Base-by-base conservation (phyloP, 768 basidiomycete genomes). In the Hypholoma fasciculare region DNA sequence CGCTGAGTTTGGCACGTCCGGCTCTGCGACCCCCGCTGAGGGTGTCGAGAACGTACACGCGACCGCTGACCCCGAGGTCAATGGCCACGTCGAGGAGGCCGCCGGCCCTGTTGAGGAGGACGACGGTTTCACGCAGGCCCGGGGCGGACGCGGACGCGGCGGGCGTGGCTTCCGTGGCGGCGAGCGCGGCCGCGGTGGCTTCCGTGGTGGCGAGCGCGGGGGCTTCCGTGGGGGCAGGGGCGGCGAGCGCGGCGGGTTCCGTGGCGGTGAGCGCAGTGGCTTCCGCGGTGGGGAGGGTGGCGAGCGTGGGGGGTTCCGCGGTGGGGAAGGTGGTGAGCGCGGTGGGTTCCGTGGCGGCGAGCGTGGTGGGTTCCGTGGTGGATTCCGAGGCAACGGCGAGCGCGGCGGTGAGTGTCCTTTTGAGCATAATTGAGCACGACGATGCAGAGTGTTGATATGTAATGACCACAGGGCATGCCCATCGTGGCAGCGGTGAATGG, bases 1-100 rank as follows among this genome's bases (percentile, higher is more conserved):
- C 57, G 88, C 88, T 46, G 84, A 83, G 62, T 92, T 93, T 65
- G 88, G 87, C 6, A 83, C 85, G 12, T 89, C 91, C 40, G 88
- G 86, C 7, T 82, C 86, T 27, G 83, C 78, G n/a, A 89, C 88
- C 0, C 88, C 90, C 23, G 79, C 77, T 47, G 79, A 75, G 54
- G 54, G 48, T 63, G 38, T 19, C 26, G 61, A 51, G 42, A 46
- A 54, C 38, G 19, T 23, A 23, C 20, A 49, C 34, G 36, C 38
- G 44, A 17, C 57, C 27, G 53, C 57, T 12, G 26, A 40, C 16
- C 40, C 52, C 37, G 50, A 38, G 17, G 51, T 42, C 4, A 57
- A 49, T 51, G 51, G 55, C n/a, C 55, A 56, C 26, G 55, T 38
- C 26, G 75, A 67, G 52, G 59, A 52, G 66, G 50, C 48, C 62